Percentiles rank a stretch among this genome's conserved stretches.
Evolutionary conservation across 768 basidiomycete genomes (phyloP).

Genomic region (Phylloporus scabripes): DNA sequence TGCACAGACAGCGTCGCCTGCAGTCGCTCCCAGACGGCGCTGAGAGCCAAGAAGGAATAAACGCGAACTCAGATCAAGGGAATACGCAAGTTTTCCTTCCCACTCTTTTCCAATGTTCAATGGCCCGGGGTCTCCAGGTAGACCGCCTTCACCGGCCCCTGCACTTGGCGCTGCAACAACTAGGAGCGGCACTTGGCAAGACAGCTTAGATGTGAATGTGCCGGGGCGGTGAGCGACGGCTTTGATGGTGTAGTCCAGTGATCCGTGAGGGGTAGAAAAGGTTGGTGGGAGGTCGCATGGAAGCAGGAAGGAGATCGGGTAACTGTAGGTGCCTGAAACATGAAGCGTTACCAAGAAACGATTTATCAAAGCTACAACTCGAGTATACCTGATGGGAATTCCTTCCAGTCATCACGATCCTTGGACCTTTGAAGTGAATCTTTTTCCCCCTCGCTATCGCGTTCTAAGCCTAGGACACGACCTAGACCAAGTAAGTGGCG

Average conservation of each 20-base stretch:
- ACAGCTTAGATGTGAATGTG: constrained; percentile 71
- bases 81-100: constrained; percentile 84
- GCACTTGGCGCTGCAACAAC: constrained; percentile 74
- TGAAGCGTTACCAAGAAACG: not conserved
- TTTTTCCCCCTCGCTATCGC: constrained; percentile 12
- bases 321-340: constrained; percentile 78
- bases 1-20: not conserved
- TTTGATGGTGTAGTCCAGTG: constrained; percentile 72
- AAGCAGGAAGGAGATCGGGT: constrained; percentile 89
- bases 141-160: constrained; percentile 62
- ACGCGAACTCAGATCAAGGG: constrained; percentile 71
- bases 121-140: constrained; percentile 55
- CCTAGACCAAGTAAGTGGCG: constrained; percentile 31
- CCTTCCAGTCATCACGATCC: constrained; percentile 65
- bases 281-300: constrained; percentile 78
- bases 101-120: constrained; percentile 84
- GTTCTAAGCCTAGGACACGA: constrained; percentile 23
- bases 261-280: constrained; percentile 67
- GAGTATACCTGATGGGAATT: constrained; percentile 77
- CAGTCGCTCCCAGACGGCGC: constrained; percentile 1
- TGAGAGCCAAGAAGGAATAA: constrained; percentile 73
- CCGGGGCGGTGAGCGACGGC: constrained; percentile 86
- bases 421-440: constrained; percentile 30
- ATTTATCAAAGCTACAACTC: not conserved
- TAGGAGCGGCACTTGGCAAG: constrained; percentile 63